phyloP scores from a whole-genome alignment of 1,139 yeast species.

The Cylindricascospora bacillispora region DNA sequence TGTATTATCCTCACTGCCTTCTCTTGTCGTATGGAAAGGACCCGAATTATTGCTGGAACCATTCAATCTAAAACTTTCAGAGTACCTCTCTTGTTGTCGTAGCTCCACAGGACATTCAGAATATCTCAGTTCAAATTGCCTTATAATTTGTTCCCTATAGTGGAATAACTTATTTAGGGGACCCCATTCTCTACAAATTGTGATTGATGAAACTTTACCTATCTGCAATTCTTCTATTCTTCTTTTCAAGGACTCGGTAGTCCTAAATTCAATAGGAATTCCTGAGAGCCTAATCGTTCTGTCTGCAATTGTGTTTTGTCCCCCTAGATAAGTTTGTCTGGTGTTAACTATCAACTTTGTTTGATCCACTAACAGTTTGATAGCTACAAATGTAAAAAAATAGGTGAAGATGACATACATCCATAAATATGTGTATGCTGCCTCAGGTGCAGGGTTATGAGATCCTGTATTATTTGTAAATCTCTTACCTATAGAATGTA shows the following conservation, averaged over 20 bases:
- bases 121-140: constrained; percentile 61
- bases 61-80: constrained; percentile 17
- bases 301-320: constrained; percentile 84
- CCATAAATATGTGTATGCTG: constrained; percentile 37
- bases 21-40: constrained; percentile 1
- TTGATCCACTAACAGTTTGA: constrained; percentile 49
- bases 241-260: constrained; percentile 50
- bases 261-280: constrained; percentile 72
- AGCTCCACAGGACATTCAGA: constrained; percentile 40
- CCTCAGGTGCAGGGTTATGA: constrained; percentile 13
- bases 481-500: not conserved
- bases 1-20: constrained; percentile 1
- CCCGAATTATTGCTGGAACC: constrained; percentile 5
- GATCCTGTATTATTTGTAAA: not conserved
- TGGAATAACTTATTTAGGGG: constrained; percentile 52
- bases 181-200: constrained; percentile 80
- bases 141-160: constrained; percentile 40
- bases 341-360: constrained; percentile 61
- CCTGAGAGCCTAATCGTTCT: constrained; percentile 83
- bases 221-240: constrained; percentile 70
- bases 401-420: constrained; percentile 81
- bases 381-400: constrained; percentile 60
- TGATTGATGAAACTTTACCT: constrained; percentile 65
- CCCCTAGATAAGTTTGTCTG: constrained; percentile 74
- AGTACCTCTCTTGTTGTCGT: constrained; percentile 11